Evolutionary conservation across 495 filamentous ascomycete genomes (phyloP).

Genomic region (Penicillium salamii): DNA sequence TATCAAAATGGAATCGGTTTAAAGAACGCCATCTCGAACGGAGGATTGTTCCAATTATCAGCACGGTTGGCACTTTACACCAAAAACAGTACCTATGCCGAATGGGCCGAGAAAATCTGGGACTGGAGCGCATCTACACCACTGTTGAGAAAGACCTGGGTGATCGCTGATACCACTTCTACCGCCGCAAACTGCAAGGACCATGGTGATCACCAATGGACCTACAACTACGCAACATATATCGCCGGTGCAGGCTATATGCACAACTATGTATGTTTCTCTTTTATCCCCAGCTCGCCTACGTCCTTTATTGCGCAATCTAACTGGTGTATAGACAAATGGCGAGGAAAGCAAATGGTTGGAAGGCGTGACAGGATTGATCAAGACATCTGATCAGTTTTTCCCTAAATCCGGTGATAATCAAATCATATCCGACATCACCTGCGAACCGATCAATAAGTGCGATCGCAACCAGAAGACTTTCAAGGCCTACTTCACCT

Average conservation of each 20-base stretch:
- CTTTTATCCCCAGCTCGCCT: no score
- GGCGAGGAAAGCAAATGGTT: slow-evolving; percentile 48
- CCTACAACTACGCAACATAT: slow-evolving; percentile 69
- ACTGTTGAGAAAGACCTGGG: slow-evolving; percentile 47
- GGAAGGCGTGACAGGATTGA: slow-evolving; percentile 49
- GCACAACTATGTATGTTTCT: slow-evolving; percentile 57
- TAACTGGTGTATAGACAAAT: slow-evolving; percentile 30
- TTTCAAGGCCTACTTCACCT: slow-evolving; percentile 71
- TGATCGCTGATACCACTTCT: slow-evolving; percentile 63
- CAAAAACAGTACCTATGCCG: slow-evolving; percentile 66
- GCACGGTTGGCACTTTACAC: slow-evolving; percentile 69
- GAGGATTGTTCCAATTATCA: slow-evolving; percentile 72
- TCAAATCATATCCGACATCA: slow-evolving; percentile 44
- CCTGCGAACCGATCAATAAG: slow-evolving; percentile 59
- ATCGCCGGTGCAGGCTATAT: slow-evolving; percentile 68
- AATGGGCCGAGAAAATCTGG: slow-evolving; percentile 67
- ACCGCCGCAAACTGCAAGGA: slow-evolving; percentile 51
- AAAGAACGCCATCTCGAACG: slow-evolving; percentile 74
- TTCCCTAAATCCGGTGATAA: slow-evolving; percentile 55
- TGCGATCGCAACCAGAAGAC: slow-evolving; percentile 66
- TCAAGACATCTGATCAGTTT: slow-evolving; percentile 37
- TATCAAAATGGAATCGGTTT: slow-evolving; percentile 76
- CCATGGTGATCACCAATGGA: slow-evolving; percentile 63
- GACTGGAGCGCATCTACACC: slow-evolving; percentile 60
- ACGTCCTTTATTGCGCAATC: no score